phyloP scores from a whole-genome alignment of 352 stramenopile species.

The Discostella stelligera region DNA sequence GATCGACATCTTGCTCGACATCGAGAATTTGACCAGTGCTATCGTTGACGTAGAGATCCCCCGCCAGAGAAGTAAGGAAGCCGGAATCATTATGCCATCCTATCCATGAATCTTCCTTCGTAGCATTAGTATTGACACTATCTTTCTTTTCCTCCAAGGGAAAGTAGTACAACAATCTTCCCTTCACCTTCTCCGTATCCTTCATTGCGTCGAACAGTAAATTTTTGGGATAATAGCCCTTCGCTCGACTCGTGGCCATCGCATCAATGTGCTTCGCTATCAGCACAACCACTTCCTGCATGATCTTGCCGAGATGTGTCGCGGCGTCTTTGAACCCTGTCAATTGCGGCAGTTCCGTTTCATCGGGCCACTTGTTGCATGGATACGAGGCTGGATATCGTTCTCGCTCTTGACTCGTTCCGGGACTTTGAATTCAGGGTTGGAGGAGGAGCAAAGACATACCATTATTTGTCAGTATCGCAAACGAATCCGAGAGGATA shows the following conservation, averaged over 20 bases:
- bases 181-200: constrained; percentile 86
- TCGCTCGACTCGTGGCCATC: constrained; percentile 68
- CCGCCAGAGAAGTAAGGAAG: constrained; percentile 90
- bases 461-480: neutral
- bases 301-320: constrained; percentile 88
- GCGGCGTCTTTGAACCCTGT: constrained; percentile 87
- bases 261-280: constrained; percentile 89
- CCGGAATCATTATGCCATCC: constrained; percentile 95
- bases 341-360: constrained; percentile 83
- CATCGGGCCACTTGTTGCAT: constrained; percentile 89
- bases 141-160: constrained; percentile 64
- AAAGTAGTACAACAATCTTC: constrained; percentile 94
- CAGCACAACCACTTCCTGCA: constrained; percentile 88
- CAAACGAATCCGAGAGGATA: no score
- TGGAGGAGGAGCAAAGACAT: neutral
- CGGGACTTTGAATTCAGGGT: constrained; percentile 46
- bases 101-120: constrained; percentile 86
- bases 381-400: constrained; percentile 89
- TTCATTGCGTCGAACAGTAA: constrained; percentile 64
- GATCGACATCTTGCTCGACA: constrained; percentile 83
- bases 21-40: constrained; percentile 80
- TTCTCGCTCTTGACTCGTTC: constrained; percentile 78
- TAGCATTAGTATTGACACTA: constrained; percentile 1
- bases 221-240: constrained; percentile 52
- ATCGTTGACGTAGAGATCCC: constrained; percentile 89